Evolutionary conservation across 768 basidiomycete genomes (phyloP).

Genomic region (Pleurotus cornucopiae): DNA sequence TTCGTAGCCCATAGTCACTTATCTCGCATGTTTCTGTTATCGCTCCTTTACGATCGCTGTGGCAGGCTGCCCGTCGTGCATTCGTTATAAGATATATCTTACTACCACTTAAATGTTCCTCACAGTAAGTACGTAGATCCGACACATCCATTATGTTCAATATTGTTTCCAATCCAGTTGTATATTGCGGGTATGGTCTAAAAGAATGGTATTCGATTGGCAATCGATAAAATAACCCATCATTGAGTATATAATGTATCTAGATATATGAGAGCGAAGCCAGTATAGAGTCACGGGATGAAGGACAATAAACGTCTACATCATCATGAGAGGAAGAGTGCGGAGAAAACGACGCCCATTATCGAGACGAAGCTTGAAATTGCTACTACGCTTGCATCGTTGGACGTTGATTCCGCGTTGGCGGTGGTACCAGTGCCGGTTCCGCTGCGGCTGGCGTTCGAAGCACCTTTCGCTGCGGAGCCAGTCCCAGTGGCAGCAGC

Average conservation of each 20-base stretch:
- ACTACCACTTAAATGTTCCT: no score
- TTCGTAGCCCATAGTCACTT: not conserved
- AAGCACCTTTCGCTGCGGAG: not conserved
- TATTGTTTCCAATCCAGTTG: no score
- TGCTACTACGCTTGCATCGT: constrained; percentile 6
- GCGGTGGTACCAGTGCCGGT: not conserved
- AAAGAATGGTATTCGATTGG: constrained; percentile 4
- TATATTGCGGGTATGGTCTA: not conserved
- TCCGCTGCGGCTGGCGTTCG: not conserved
- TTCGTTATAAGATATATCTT: not conserved
- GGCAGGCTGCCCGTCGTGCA: not conserved
- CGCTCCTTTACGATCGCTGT: not conserved
- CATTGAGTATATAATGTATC: no score
- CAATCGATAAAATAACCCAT: not conserved
- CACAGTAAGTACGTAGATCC: no score
- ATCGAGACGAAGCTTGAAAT: not conserved
- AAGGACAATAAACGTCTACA: no score
- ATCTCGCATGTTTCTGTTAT: not conserved
- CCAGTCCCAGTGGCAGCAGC: not conserved
- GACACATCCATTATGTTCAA: no score
- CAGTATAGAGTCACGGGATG: not conserved
- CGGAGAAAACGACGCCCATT: constrained; percentile 6
- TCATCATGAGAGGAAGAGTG: constrained; percentile 8
- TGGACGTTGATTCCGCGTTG: not conserved
- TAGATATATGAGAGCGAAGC: not conserved